Evolutionary conservation across 139 green algal genomes (phyloP).

Genomic region (Parachlorella kessleri): DNA sequence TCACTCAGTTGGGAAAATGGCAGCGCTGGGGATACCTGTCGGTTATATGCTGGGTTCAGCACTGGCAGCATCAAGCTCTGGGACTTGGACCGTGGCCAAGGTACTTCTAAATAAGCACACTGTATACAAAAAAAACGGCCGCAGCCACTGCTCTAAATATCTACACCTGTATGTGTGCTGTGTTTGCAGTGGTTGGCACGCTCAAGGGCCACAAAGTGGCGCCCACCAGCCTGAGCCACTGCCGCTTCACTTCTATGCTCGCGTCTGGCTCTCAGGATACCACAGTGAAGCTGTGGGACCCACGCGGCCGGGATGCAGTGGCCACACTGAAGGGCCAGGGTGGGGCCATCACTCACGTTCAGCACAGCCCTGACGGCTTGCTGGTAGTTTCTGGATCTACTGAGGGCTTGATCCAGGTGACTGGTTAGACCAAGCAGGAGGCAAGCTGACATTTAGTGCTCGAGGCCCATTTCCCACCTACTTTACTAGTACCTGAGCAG

Average conservation of each 20-base stretch:
- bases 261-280: conserved; percentile 16
- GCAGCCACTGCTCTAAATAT: too few species aligned
- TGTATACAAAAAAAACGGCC: too few species aligned
- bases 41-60: conserved; percentile 5
- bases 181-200: conserved; percentile 9
- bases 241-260: neutral
- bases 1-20: neutral
- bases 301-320: neutral
- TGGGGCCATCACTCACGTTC: conserved; percentile 1
- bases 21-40: neutral
- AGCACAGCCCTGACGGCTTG: conserved; percentile 13
- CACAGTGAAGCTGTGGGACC: conserved; percentile 17
- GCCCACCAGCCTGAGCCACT: neutral
- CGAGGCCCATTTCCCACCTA: neutral
- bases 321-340: conserved; percentile 12
- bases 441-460: too few species aligned
- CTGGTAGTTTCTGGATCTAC: neutral
- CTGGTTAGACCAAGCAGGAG: neutral
- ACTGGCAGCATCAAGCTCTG: conserved; percentile 12
- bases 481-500: neutral
- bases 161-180: too few species aligned
- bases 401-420: neutral
- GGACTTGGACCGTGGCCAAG: neutral
- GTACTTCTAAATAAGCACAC: too few species aligned
- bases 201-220: conserved; percentile 2